Evolutionary conservation across 345 rosid species (phyloP).

Genomic region (Euphorbia peplus): DNA sequence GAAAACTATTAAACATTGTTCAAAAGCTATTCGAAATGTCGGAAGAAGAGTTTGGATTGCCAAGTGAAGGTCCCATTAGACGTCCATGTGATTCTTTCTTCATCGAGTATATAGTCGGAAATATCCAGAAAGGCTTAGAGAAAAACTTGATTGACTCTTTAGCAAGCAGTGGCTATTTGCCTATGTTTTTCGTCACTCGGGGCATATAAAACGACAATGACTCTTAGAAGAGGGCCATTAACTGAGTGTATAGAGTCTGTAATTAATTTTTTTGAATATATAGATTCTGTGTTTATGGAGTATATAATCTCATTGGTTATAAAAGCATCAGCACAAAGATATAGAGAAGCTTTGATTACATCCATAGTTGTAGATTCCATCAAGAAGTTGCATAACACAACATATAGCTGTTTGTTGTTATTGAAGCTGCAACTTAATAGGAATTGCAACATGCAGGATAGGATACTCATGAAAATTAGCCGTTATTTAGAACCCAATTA

Average conservation of each 20-base stretch:
- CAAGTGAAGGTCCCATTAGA: slow-evolving; percentile 1
- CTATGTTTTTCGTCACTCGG: neutral
- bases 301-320: neutral
- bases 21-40: slow-evolving; percentile 8
- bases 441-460: no score
- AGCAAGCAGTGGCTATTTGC: neutral
- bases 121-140: neutral
- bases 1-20: no score
- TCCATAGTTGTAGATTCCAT: neutral
- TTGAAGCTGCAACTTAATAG: neutral
- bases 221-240: neutral
- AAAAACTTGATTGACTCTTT: neutral
- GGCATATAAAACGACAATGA: neutral
- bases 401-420: neutral
- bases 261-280: no score
- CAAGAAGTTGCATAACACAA: neutral
- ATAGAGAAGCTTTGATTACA: slow-evolving; percentile 7
- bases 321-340: slow-evolving; percentile 1
- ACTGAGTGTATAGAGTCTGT: neutral
- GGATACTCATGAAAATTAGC: no score
- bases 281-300: neutral
- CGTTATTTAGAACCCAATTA: no score
- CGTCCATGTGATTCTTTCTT: slow-evolving; percentile 1
- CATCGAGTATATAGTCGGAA: neutral
- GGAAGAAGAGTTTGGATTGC: slow-evolving; percentile 16